phyloP scores from a whole-genome alignment of 306 rosid species.

The Prunus persica region Prunus_persica_NCBIv2 NC_034014.1:3173501-3174000 shows the following conservation, averaged over 20 bases:
- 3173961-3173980: too few species aligned
- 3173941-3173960: neutral
- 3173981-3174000: too few species aligned
- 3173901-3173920: too few species aligned
- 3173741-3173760: neutral
- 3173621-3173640: conserved; percentile 10
- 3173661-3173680: neutral
- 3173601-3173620: conserved; percentile 4
- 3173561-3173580: neutral
- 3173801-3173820: neutral
- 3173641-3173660: neutral
- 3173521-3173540: neutral
- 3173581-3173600: neutral
- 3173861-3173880: neutral
- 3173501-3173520: neutral
- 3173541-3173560: neutral
- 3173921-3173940: neutral
- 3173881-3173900: neutral
- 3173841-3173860: neutral
- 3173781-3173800: neutral
- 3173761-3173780: neutral
- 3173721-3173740: neutral
- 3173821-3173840: neutral
- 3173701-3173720: neutral
- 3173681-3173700: neutral